Evolutionary conservation across 305 asterid species (phyloP), one percentile per base, ranked within the genome.

Genomic region (Fraxinus nigra): DNA sequence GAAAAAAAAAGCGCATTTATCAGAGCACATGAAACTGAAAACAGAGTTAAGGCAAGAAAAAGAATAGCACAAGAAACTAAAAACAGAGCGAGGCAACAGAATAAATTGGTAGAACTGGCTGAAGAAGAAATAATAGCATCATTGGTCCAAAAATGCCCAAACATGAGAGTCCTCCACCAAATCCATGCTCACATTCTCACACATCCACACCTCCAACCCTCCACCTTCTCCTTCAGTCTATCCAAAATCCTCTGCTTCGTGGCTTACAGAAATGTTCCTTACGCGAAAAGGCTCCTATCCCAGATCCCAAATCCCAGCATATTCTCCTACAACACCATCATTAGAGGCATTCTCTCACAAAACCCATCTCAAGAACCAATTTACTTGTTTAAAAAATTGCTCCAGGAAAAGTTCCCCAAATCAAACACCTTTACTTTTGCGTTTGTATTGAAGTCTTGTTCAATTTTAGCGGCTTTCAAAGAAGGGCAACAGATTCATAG

Each of bases 401-500:
- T 89, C 5, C 80, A 30, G 56, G 82, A 70, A 24, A 86, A 81
- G 35, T 89, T 85, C 80, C 93, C 94, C 1, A 35, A 79, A 76
- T 30, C 89, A 2, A 93, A 93, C 88, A 87, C 93, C 22, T 93
- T 89, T 37, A 93, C 97, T 0, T 72, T 93, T 18, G 90, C 94
- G 0, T 93, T 89, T 78, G 94, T 90, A 13, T 78, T 93, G 51
- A 93, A 93, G 86, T 78, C 92, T 37, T 93, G 96, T 30, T 87
- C 97, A 70, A 20, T 82, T 33, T n/a, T 91, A 67, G 34, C 90
- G 48, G 92, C 94, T 77, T 79, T 85, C 2, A 65, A 48, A 2
- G 95, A 89, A 18, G 97, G 95, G 30, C 37, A 51, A 51, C 97
- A 93, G 83, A 89, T 93, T 14, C 97, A 93, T 82, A 90, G 90